A percentile compares a stretch with the other conserved stretches of the same genome.
phyloP scores from a whole-genome alignment of 2,329 filamentous ascomycete genomes.

The Anthostomella pinea region DNA sequence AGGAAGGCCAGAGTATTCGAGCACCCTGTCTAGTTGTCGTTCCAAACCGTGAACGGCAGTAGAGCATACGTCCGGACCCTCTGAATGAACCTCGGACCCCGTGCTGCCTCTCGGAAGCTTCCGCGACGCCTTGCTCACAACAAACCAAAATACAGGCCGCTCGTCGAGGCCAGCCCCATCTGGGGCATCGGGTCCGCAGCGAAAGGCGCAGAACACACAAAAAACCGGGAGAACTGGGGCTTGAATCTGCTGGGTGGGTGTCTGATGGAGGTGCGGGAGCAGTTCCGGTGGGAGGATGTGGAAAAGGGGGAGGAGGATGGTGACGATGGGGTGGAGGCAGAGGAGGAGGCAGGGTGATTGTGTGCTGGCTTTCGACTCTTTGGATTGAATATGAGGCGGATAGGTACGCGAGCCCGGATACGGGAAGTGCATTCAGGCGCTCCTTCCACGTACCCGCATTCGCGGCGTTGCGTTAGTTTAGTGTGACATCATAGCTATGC shows the following conservation, averaged over 20 bases:
- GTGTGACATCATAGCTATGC: too few relatives aligned
- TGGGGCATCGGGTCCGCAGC: slow-evolving; percentile 65
- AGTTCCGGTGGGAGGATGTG: slow-evolving; percentile 40
- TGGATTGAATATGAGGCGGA: too few relatives aligned
- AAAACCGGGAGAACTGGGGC: slow-evolving; percentile 53
- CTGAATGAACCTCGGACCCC: slow-evolving; percentile 17
- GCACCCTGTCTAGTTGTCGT: too few relatives aligned
- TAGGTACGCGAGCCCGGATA: too few relatives aligned
- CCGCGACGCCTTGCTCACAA: slow-evolving; percentile 49
- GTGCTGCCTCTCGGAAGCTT: slow-evolving; percentile 40
- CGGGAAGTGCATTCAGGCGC: too few relatives aligned
- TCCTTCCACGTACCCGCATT: too few relatives aligned
- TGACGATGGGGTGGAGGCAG: neutral
- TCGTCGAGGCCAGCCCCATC: slow-evolving; percentile 63
- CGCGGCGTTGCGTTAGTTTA: too few relatives aligned
- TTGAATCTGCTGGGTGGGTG: slow-evolving; percentile 63
- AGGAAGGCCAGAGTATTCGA: too few relatives aligned
- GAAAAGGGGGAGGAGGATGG: slow-evolving; percentile 1
- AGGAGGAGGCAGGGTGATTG: too few relatives aligned
- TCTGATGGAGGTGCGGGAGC: slow-evolving; percentile 55
- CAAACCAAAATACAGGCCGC: slow-evolving; percentile 55
- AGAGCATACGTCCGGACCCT: too few relatives aligned
- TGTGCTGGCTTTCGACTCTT: too few relatives aligned
- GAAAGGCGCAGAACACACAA: slow-evolving; percentile 46
- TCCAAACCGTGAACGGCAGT: too few relatives aligned